Conservation (phyloP, 495 filamentous ascomycete species). For the Penicillium coprophilum region DNA sequence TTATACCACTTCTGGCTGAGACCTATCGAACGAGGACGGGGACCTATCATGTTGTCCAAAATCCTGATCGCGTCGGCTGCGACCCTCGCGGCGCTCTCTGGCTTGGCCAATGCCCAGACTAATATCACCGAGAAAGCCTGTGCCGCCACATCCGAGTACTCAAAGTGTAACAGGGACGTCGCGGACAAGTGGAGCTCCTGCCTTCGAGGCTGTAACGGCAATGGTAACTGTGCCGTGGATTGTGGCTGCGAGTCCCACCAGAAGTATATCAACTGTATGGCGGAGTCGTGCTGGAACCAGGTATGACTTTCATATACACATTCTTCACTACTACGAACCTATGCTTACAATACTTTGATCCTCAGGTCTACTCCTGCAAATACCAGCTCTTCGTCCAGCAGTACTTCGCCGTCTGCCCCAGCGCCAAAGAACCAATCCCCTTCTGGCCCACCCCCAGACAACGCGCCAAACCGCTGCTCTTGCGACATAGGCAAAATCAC, state of each 20-base stretch:
- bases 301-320: slow-evolving; percentile 9
- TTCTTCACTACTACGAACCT: not conserved
- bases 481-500: slow-evolving; percentile 34
- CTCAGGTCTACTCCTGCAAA: slow-evolving; percentile 36
- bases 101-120: slow-evolving; percentile 24
- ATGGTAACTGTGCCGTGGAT: slow-evolving; percentile 28
- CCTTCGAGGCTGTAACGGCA: slow-evolving; percentile 21
- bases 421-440: slow-evolving; percentile 29
- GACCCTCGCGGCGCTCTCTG: slow-evolving; percentile 17
- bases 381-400: slow-evolving; percentile 37
- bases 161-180: slow-evolving; percentile 25
- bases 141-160: slow-evolving; percentile 20
- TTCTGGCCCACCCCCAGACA: slow-evolving; percentile 36
- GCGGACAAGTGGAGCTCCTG: slow-evolving; percentile 27
- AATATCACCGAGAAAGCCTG: slow-evolving; percentile 29
- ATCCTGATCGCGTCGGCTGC: slow-evolving; percentile 18
- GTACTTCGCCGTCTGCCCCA: slow-evolving; percentile 34
- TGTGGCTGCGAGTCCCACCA: slow-evolving; percentile 32
- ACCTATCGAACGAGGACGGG: not conserved
- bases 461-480: slow-evolving; percentile 35
- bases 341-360: not conserved
- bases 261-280: slow-evolving; percentile 36
- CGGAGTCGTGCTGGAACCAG: slow-evolving; percentile 34
- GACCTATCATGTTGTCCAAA: slow-evolving; percentile 21
- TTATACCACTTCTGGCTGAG: too few relatives aligned